Conservation (phyloP, 176 grass and related monocot genomes). For the Hordeum marinum region DNA sequence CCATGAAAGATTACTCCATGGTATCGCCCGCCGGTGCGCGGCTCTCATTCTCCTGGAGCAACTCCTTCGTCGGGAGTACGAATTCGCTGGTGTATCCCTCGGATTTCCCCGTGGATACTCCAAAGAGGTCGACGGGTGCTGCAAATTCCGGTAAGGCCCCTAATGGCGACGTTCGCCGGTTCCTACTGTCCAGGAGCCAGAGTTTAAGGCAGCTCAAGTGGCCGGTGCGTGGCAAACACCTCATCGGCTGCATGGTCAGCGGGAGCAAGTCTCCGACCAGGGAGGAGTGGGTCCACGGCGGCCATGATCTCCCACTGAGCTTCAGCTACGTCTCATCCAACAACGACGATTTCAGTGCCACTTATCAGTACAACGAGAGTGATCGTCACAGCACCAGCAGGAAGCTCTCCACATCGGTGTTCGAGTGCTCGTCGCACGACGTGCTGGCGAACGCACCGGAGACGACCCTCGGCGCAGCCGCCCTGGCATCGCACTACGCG, state of each 20-base stretch:
- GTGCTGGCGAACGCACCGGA: slow-evolving; percentile 20
- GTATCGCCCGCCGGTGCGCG: neutral
- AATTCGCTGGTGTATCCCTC: slow-evolving; percentile 46
- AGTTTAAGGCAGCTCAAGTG: slow-evolving; percentile 43
- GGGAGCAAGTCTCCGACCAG: slow-evolving; percentile 30
- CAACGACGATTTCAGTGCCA: neutral
- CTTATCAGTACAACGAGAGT: neutral
- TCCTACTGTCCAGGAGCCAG: slow-evolving; percentile 32
- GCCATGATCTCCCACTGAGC: slow-evolving; percentile 2
- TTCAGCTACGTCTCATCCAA: slow-evolving; percentile 1
- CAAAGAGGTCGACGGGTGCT: neutral
- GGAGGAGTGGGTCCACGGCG: slow-evolving; percentile 34
- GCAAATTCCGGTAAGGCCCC: slow-evolving; percentile 21
- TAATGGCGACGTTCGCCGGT: neutral
- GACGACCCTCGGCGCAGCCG: slow-evolving; percentile 46
- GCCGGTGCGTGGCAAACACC: slow-evolving; percentile 28
- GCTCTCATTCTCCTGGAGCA: slow-evolving; percentile 42
- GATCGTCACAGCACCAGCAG: neutral
- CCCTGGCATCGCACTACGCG: slow-evolving; percentile 59
- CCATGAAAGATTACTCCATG: neutral
- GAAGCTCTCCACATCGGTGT: slow-evolving; percentile 30
- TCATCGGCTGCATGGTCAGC: slow-evolving; percentile 51
- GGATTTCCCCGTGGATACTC: neutral
- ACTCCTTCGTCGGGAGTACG: slow-evolving; percentile 26
- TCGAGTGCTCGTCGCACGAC: slow-evolving; percentile 1